Evolutionary conservation across 2,329 filamentous ascomycete genomes (phyloP).

Genomic region (Talaromyces sp.): DNA sequence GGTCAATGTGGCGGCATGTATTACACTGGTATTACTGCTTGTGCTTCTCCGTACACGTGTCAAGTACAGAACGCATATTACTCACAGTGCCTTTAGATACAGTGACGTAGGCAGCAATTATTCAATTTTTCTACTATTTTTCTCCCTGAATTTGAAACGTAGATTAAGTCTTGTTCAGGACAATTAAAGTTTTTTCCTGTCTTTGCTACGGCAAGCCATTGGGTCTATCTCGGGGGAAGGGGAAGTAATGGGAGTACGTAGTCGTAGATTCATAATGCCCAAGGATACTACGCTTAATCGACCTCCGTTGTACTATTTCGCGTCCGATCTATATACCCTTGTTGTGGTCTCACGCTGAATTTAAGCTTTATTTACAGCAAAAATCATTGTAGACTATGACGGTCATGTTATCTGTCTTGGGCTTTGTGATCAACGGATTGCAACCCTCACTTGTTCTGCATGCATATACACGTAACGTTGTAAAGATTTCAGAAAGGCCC

Average conservation of each 20-base stretch:
- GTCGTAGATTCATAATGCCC: neutral
- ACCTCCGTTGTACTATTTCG: neutral
- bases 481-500: neutral
- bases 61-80: slow-evolving; percentile 28
- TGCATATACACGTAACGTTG: neutral
- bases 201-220: too few species aligned
- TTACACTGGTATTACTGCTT: slow-evolving; percentile 29
- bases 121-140: neutral
- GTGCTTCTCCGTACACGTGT: slow-evolving; percentile 28
- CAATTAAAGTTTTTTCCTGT: too few species aligned
- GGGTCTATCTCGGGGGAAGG: neutral
- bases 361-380: neutral
- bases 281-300: neutral
- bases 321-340: neutral
- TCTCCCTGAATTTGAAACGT: neutral
- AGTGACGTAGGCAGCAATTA: neutral
- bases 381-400: neutral
- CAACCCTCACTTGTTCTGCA: neutral
- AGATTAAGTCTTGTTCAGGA: neutral
- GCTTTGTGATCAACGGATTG: neutral
- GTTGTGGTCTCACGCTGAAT: neutral
- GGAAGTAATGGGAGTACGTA: neutral
- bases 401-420: neutral
- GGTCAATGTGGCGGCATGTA: slow-evolving; percentile 30
- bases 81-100: slow-evolving; percentile 27